A percentile compares a stretch with the other conserved stretches of the same genome.
These are phyloP conservation scores for Penicillium thymicola DNA, from an alignment of 2,329 filamentous ascomycete genomes.

Conservation along the genomic window DNA sequence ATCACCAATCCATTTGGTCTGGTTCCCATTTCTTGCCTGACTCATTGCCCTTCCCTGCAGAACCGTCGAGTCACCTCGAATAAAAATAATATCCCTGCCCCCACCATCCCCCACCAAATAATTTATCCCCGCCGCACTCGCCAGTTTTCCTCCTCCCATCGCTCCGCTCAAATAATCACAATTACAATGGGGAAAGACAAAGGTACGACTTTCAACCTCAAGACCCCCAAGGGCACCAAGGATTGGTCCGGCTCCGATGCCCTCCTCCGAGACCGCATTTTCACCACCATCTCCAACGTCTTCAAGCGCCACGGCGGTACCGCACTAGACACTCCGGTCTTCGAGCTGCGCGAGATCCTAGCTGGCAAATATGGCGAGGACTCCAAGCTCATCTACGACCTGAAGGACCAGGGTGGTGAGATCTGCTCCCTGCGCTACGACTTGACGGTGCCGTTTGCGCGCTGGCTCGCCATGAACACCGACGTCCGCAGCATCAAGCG, in stretches of 20 bases:
- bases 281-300: slow-evolving; percentile 68
- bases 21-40: slow-evolving; percentile 14
- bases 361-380: slow-evolving; percentile 91
- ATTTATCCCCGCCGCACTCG: slow-evolving; percentile 26
- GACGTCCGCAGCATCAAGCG: slow-evolving; percentile 80
- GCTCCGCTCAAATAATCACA: slow-evolving; percentile 14
- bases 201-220: slow-evolving; percentile 60
- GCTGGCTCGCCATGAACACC: slow-evolving; percentile 90
- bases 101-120: slow-evolving; percentile 30
- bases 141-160: slow-evolving; percentile 22
- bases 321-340: slow-evolving; percentile 77
- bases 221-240: slow-evolving; percentile 87
- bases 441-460: slow-evolving; percentile 83
- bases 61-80: slow-evolving; percentile 22
- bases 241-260: slow-evolving; percentile 80
- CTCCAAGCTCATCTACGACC: slow-evolving; percentile 86
- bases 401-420: slow-evolving; percentile 84
- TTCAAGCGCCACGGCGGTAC: slow-evolving; percentile 82
- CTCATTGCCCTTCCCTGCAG: slow-evolving; percentile 19
- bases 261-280: slow-evolving; percentile 77
- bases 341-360: slow-evolving; percentile 82
- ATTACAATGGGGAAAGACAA: slow-evolving; percentile 39
- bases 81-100: slow-evolving; percentile 28
- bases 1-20: slow-evolving; percentile 21
- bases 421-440: slow-evolving; percentile 82